Evolutionary conservation across 257 asterid species (phyloP).

Genomic region (Solanum boliviense): DNA sequence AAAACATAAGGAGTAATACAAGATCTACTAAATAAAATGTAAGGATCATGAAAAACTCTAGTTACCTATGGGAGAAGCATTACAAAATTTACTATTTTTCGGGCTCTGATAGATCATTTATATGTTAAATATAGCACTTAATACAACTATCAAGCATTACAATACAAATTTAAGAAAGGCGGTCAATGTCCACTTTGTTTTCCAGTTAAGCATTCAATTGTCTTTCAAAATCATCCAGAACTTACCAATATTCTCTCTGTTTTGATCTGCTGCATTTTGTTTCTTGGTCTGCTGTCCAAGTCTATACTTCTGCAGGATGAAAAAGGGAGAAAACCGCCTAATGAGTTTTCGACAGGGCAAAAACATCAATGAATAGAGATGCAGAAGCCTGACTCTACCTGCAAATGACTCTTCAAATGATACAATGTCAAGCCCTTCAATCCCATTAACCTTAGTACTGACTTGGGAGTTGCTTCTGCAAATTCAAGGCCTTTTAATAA

Average conservation of each 20-base stretch:
- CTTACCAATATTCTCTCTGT: constrained; percentile 13
- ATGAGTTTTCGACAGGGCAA: not conserved
- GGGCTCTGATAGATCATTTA: not conserved
- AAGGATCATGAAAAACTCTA: not conserved
- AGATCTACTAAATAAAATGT: not conserved
- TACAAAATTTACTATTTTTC: not conserved
- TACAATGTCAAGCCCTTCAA: constrained; percentile 77
- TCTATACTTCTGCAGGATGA: constrained; percentile 52
- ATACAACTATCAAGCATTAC: too few species aligned
- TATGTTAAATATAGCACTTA: not conserved
- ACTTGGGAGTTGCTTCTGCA: constrained; percentile 95
- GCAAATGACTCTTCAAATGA: constrained; percentile 86
- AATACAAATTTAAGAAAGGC: too few species aligned
- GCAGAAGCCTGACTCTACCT: constrained; percentile 7
- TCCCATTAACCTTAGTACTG: constrained; percentile 84
- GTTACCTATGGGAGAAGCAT: not conserved
- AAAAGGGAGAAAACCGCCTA: not conserved
- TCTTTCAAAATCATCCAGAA: not conserved
- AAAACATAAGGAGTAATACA: not conserved
- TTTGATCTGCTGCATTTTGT: constrained; percentile 29
- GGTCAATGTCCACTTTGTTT: too few species aligned
- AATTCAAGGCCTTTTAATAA: not conserved
- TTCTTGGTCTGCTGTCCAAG: constrained; percentile 67
- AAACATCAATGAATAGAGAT: not conserved
- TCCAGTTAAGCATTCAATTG: not conserved